Percentiles rank a stretch among this genome's conserved stretches.
Evolutionary conservation across 139 green algal genomes (phyloP).

Genomic region (Chloropicon primus): DNA sequence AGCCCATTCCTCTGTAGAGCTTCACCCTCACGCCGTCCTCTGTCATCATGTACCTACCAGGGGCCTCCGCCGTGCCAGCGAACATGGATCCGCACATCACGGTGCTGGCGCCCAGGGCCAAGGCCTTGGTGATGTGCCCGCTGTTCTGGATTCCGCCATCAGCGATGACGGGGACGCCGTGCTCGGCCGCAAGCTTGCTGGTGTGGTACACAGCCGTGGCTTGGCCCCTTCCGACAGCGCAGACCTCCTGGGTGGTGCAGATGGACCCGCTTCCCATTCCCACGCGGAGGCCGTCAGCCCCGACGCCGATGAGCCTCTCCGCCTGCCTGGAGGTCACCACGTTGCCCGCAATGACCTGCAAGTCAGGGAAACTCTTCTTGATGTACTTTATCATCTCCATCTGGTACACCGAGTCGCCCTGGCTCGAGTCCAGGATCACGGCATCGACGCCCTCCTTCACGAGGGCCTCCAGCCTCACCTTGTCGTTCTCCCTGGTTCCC

Average conservation of each 20-base stretch:
- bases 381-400: conserved; percentile 81
- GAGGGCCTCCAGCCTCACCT: conserved; percentile 44
- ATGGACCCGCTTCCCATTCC: conserved; percentile 97
- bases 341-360: conserved; percentile 94
- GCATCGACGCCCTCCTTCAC: conserved; percentile 46
- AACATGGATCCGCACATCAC: conserved; percentile 97
- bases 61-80: conserved; percentile 84
- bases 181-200: conserved; percentile 20
- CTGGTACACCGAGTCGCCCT: conserved; percentile 78
- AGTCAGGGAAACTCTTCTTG: conserved; percentile 64
- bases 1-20: conserved; percentile 92
- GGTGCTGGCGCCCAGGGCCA: conserved; percentile 78
- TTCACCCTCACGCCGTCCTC: conserved; percentile 72
- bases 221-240: conserved; percentile 90
- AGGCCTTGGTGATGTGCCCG: conserved; percentile 85
- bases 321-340: conserved; percentile 67
- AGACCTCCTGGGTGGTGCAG: conserved; percentile 98
- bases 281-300: conserved; percentile 78
- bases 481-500: conserved; percentile 70
- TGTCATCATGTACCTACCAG: conserved; percentile 47
- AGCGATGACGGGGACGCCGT: conserved; percentile 76
- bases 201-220: conserved; percentile 89
- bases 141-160: conserved; percentile 94
- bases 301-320: conserved; percentile 59
- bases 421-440: conserved; percentile 78